Conservation (phyloP, 192 early-diverging fungal genomes). For the Geranomyces variabilis region DNA sequence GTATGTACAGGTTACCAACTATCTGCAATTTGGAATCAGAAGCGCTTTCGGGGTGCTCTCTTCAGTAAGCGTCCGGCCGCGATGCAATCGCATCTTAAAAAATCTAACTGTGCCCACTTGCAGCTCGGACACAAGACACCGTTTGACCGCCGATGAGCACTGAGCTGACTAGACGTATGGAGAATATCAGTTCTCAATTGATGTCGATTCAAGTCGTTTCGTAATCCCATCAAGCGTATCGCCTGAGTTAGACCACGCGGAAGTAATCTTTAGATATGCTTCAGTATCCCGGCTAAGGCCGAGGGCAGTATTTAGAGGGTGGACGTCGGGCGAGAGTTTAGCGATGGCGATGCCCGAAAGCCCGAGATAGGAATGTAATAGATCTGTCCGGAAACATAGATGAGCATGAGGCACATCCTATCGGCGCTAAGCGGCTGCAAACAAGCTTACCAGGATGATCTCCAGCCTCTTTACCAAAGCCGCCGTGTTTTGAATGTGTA, state of each 20-base stretch:
- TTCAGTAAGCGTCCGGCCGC: constrained; percentile 24
- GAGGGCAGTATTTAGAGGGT: not conserved
- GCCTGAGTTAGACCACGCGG: not conserved
- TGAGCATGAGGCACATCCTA: not conserved
- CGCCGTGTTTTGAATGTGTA: constrained; percentile 62
- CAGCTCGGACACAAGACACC: constrained; percentile 29
- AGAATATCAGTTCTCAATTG: too few relatives aligned
- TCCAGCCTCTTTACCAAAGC: constrained; percentile 66
- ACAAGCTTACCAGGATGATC: constrained; percentile 55
- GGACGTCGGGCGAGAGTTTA: not conserved
- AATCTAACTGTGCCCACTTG: not conserved
- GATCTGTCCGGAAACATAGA: constrained; percentile 53
- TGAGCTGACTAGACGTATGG: not conserved
- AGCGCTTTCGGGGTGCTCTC: constrained; percentile 33
- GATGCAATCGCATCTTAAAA: not conserved
- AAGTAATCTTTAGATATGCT: not conserved
- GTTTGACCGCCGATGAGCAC: constrained; percentile 14
- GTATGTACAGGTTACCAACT: not conserved
- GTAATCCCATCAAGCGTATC: not conserved
- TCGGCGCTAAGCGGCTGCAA: not conserved
- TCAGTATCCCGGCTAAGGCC: not conserved
- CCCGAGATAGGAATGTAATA: constrained; percentile 85
- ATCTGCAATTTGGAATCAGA: constrained; percentile 35
- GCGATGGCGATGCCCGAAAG: constrained; percentile 62
- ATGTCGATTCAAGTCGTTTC: not conserved